Evolutionary conservation across 2,329 filamentous ascomycete genomes (phyloP), one percentile per base, ranked within the genome.

Genomic region (Diaporthe aspalathi): DNA sequence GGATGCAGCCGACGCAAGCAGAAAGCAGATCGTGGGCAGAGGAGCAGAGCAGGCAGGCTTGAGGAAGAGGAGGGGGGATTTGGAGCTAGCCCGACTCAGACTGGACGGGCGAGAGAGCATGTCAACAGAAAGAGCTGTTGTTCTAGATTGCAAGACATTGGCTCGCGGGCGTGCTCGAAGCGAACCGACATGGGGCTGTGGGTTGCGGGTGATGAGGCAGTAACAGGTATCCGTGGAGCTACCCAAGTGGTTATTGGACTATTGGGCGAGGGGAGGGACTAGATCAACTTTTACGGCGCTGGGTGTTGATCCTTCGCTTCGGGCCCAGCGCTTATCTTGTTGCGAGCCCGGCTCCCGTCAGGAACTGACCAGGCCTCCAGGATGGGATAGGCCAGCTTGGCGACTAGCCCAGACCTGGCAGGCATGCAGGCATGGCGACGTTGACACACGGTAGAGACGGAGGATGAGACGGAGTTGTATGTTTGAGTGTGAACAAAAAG

Each of bases 291-390:
- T 38, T 12, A 38, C 12, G 35, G 35, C 35, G 35, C 6, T 12
- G 35, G 60, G 29, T 65, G 45, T 50, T 50, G 60, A 65, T 65
- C 60, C 60, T 65, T 65, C 27, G 60, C 60, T 65, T 50, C 43
- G 60, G n/a, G 60, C 11, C 60, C 27, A 65, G 60, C 60, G 60
- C 60, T 50, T 65, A 65, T 63, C 56, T 60, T 49, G 24, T 63
- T 63, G 57, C 45, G 45, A 65, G 20, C 60, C 60, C 5, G 35
- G 7, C 12, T 38, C 35, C 35, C 5, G 5, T 38, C 35, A 7
- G 35, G 9, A 11, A 38, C 35, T 12, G 35, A 12, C 35, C 35
- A 38, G 35, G 35, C 35, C 7, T 38, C 35, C 43, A 49, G 35
- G 20, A 65, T 38, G 43, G 43, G 20, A 24, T 27, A 43, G 43